Base-by-base conservation (phyloP, 2,329 filamentous ascomycete species). In the Alternaria incomplexa region DNA sequence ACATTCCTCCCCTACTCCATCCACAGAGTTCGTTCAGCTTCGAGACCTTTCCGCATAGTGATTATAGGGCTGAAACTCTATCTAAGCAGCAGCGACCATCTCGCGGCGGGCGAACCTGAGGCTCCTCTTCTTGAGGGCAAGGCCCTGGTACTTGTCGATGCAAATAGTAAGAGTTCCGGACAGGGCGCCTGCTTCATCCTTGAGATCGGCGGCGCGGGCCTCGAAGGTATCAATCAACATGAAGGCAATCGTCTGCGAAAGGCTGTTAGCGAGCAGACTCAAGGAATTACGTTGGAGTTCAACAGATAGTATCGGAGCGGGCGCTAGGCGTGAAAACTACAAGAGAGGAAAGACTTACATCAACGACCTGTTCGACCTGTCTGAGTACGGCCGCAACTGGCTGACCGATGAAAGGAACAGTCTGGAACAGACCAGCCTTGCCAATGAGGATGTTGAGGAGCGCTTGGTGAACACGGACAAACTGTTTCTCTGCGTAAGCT, bases 361-460 rank as follows among this genome's bases (percentile, higher is more conserved):
- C 68, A 20, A 71, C 65, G 23, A 69, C 51, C 11, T 1, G 5
- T 52, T 71, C 67, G 30, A 69, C 2, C 45, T 63, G 57, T 7
- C 67, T 56, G 32, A 71, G 65, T 3, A 69, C 65, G n/a, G 55
- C 47, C 12, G 65, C 54, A 13, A 71, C 13, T 4, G 68, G 68
- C 45, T 23, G 6, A 11, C 68, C 68, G 9, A 71, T 50, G 30
- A 68, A 13, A 0, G 68, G 68, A 1, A 68, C 58, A 10, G 63
- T 65, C 2, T 23, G 5, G 59, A 69, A 63, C 4, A 71, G 30
- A 2, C 63, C 65, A 26, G 68, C 58, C 51, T 70, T 70, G 13
- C 64, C 64, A 26, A 67, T 69, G 22, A 70, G 55, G 15, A 65
- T 65, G 58, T 70, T 69, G 15, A 70, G 48, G n/a, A 70, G 61